These are phyloP conservation scores for Russula sp. DNA, from an alignment of 768 basidiomycete genomes.

Conservation along the genomic window DNA sequence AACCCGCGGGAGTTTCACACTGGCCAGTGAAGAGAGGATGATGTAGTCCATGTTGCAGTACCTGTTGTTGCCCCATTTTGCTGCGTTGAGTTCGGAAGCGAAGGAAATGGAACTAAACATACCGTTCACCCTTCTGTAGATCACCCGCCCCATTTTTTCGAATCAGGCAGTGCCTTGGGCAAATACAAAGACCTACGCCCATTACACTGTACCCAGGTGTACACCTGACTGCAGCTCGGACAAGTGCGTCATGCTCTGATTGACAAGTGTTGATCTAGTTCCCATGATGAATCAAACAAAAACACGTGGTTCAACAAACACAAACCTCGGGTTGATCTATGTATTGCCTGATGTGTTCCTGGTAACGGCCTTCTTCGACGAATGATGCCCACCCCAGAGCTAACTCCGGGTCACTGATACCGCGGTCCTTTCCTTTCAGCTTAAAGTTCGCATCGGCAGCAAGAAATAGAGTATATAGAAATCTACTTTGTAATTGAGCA, in stretches of 20 bases:
- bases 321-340: neutral
- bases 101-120: neutral
- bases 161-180: neutral
- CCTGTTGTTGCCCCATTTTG: neutral
- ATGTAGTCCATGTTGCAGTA: neutral
- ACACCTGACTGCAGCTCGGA: neutral
- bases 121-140: constrained; percentile 3
- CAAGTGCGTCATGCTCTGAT: neutral
- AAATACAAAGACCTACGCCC: neutral
- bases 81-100: neutral
- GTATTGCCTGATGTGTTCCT: neutral
- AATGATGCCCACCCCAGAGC: constrained; percentile 9
- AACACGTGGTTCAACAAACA: neutral
- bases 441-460: constrained; percentile 15
- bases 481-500: neutral
- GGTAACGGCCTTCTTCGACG: neutral
- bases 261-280: constrained; percentile 3
- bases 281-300: neutral
- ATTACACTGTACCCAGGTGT: neutral
- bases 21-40: neutral
- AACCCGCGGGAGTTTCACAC: neutral
- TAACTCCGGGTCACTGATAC: neutral
- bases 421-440: constrained; percentile 3
- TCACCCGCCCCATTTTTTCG: neutral
- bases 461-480: neutral